These are phyloP conservation scores for Trifolium pratense DNA, from an alignment of 306 rosid species.

Conservation along the genomic window DNA sequence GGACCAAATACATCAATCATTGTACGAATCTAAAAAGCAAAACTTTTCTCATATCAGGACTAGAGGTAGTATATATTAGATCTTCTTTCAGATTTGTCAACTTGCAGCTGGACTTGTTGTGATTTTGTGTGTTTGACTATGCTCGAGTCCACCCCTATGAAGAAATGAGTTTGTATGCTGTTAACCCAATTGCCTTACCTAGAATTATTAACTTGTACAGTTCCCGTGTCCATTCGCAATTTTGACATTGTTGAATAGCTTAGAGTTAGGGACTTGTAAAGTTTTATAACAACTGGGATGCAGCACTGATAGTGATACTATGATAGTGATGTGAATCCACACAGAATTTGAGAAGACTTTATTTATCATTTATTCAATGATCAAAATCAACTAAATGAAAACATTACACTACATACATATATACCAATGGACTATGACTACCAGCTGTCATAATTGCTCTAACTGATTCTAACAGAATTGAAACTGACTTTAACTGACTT, in stretches of 20 bases:
- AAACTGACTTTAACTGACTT: background rate
- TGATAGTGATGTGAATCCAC: background rate
- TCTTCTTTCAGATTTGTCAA: background rate
- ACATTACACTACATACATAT: background rate
- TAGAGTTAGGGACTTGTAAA: background rate
- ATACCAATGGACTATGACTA: background rate
- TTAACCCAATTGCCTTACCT: slow-evolving; percentile 2
- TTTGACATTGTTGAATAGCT: background rate
- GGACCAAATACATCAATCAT: too few species aligned
- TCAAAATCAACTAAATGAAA: background rate
- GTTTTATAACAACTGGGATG: slow-evolving; percentile 14
- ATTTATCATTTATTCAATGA: background rate
- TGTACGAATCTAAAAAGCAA: too few species aligned
- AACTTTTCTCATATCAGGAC: too few species aligned
- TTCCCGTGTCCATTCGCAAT: background rate
- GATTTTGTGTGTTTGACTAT: slow-evolving; percentile 9
- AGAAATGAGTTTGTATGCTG: slow-evolving; percentile 9
- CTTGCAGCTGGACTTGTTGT: background rate
- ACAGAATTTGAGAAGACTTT: background rate
- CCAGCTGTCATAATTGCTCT: background rate
- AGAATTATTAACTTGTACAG: background rate
- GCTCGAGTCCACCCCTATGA: background rate
- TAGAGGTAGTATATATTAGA: background rate
- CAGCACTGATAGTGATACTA: background rate
- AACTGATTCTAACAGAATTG: background rate